Percentiles rank a stretch among this genome's conserved stretches.
Evolutionary conservation across 116 monocot genomes (phyloP).

Genomic region (Zostera marina): DNA sequence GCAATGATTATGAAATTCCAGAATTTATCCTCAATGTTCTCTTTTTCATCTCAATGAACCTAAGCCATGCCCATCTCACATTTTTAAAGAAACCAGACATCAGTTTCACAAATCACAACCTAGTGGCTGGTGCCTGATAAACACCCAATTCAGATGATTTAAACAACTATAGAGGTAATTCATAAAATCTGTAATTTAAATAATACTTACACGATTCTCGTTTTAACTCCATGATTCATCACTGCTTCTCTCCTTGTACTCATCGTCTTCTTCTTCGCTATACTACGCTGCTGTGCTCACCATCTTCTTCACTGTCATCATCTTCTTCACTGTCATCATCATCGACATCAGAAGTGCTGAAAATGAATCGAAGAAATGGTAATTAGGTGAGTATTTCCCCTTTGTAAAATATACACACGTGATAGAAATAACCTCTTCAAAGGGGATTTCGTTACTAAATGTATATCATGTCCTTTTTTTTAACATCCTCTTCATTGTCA

Average conservation of each 20-base stretch:
- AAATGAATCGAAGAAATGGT: neutral
- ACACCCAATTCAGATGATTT: too few species aligned
- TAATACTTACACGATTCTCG: slow-evolving; percentile 18
- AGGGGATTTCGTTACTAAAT: slow-evolving; percentile 27
- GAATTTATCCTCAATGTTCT: too few species aligned
- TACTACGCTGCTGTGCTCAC: too few species aligned
- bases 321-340: slow-evolving; percentile 16
- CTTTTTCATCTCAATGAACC: too few species aligned
- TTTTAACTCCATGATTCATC: slow-evolving; percentile 27
- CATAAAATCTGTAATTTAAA: slow-evolving; percentile 10
- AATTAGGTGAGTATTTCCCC: neutral
- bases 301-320: slow-evolving; percentile 15
- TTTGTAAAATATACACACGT: slow-evolving; percentile 1
- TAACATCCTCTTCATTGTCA: slow-evolving; percentile 20
- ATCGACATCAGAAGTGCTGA: slow-evolving; percentile 12
- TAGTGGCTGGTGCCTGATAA: too few species aligned
- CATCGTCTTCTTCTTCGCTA: slow-evolving; percentile 16
- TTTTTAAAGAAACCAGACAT: too few species aligned
- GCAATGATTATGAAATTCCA: too few species aligned
- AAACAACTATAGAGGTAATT: slow-evolving; percentile 4
- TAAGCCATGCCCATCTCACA: too few species aligned
- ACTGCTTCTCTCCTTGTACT: slow-evolving; percentile 15
- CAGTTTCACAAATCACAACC: too few species aligned
- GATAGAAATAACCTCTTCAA: slow-evolving; percentile 16
- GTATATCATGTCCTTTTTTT: slow-evolving; percentile 31